Base-by-base conservation (phyloP, 305 asterid species). In the Rubia tinctorum region DNA sequence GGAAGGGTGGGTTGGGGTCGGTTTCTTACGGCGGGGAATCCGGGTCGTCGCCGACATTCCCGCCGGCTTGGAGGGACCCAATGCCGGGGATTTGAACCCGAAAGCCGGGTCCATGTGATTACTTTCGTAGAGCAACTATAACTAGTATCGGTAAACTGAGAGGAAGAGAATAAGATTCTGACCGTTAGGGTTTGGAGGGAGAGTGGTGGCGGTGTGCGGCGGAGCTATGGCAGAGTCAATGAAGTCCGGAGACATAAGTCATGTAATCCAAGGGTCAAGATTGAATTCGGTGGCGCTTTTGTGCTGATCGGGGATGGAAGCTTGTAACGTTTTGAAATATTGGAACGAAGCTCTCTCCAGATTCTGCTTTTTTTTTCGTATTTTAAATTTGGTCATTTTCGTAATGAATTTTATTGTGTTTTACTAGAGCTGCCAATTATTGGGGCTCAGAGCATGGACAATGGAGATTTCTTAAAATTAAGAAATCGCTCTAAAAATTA, bases 101-200 rank as follows among this genome's bases (percentile, higher is more conserved):
- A 84, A 74, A 83, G 86, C 79, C 63, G 91, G 89, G 84, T 92
- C 97, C 97, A 92, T 85, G 66, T 55, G 15, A 49, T 15, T 37
- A 47, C 37, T 40, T 45, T 69, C 79, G 39, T 12, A 51, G 44
- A 6, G 49, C 22, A 59, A 70, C 17, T 64, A 49, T 67, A 73
- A 77, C 60, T 53, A 53, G 68, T 70, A 39, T 59, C 67, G 15
- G 60, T 75, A 75, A 71, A 75, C 64, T 37, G 56, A 68, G 66
- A 58, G 11, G 43, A 63, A 77, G 77, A 51, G 66, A 60, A 45
- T 18, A 72, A 80, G 69, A 82, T 73, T 71, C 86, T 77, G 87
- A 79, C 86, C 87, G 84, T 7, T 61, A 55, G 62, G 71, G 76
- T 37, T 61, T 60, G 76, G 60, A 39, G 45, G 51, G 43, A 47